Conservation (phyloP, 257 asterid species). For the Handroanthus guayacan region DNA sequence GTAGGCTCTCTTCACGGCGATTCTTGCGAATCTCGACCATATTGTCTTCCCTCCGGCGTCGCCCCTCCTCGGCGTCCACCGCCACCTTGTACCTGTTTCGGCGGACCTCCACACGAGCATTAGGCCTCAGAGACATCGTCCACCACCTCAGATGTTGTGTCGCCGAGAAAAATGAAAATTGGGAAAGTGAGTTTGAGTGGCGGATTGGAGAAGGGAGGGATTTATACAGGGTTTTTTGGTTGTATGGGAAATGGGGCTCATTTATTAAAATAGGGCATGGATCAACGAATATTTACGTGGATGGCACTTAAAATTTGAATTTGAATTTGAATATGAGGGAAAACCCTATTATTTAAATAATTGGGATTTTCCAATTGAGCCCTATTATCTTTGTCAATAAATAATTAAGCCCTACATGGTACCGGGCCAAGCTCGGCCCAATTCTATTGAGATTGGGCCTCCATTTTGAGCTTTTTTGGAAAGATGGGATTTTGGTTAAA, state of each 20-base stretch:
- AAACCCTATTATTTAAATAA: constrained; percentile 1
- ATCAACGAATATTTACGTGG: constrained; percentile 54
- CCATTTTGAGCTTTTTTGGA: too few species aligned
- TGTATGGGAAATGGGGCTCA: constrained; percentile 20
- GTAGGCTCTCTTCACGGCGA: constrained; percentile 85
- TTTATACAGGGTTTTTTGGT: constrained; percentile 45
- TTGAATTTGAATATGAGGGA: constrained; percentile 60
- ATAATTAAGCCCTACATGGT: not conserved
- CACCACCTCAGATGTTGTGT: not conserved
- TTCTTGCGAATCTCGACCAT: constrained; percentile 95
- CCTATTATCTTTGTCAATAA: not conserved
- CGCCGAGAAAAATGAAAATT: constrained; percentile 16
- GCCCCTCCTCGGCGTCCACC: constrained; percentile 93
- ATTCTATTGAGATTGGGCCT: too few species aligned
- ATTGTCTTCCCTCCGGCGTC: constrained; percentile 92
- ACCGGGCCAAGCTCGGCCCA: not conserved
- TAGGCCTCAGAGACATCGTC: constrained; percentile 86
- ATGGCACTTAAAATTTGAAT: constrained; percentile 42
- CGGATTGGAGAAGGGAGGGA: constrained; percentile 40
- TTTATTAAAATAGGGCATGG: constrained; percentile 43
- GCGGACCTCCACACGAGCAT: constrained; percentile 71
- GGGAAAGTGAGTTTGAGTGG: constrained; percentile 42
- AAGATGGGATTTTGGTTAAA: too few species aligned
- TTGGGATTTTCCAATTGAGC: not conserved
- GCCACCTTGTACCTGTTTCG: constrained; percentile 91